A percentile compares a stretch with the other conserved stretches of the same genome.
phyloP scores from a whole-genome alignment of 2,329 filamentous ascomycete species.

The Dothiorella sarmentorum region DNA sequence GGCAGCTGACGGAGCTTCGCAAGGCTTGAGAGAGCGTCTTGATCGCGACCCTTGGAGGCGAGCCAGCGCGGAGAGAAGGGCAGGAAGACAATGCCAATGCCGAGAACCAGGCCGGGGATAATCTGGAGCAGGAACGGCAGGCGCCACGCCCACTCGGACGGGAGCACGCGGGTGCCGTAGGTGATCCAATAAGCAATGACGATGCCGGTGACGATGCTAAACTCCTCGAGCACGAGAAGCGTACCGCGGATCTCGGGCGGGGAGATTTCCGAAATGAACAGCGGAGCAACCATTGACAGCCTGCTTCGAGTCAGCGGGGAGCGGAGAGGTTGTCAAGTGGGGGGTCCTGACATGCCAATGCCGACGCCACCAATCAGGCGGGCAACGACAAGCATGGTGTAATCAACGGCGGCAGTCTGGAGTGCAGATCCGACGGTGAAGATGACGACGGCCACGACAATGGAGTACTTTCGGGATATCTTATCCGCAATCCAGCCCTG shows the following conservation, averaged over 20 bases:
- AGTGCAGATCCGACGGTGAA: slow-evolving; percentile 52
- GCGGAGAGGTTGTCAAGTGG: not conserved
- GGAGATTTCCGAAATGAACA: slow-evolving; percentile 54
- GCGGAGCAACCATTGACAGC: slow-evolving; percentile 44
- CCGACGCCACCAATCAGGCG: slow-evolving; percentile 51
- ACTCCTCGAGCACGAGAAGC: slow-evolving; percentile 48
- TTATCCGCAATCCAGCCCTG: slow-evolving; percentile 50
- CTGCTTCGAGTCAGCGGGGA: not conserved
- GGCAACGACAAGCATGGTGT: slow-evolving; percentile 51
- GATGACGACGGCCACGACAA: slow-evolving; percentile 50
- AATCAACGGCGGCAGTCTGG: slow-evolving; percentile 50
- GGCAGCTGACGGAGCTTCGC: slow-evolving; percentile 50
- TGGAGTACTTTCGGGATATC: slow-evolving; percentile 51
- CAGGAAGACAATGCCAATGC: slow-evolving; percentile 44
- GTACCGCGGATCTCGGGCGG: slow-evolving; percentile 49
- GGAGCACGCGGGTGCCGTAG: slow-evolving; percentile 48
- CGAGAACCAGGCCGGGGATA: slow-evolving; percentile 38
- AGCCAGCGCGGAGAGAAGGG: slow-evolving; percentile 58
- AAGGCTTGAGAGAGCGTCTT: slow-evolving; percentile 49
- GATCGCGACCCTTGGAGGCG: slow-evolving; percentile 44
- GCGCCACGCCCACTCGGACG: slow-evolving; percentile 43
- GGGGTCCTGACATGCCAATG: slow-evolving; percentile 47
- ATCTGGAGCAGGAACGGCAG: slow-evolving; percentile 49
- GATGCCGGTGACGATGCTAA: slow-evolving; percentile 47
- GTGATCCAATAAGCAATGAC: slow-evolving; percentile 55